Conservation (phyloP, 2,329 filamentous ascomycete genomes). For the Harringtonia lauricola region DNA sequence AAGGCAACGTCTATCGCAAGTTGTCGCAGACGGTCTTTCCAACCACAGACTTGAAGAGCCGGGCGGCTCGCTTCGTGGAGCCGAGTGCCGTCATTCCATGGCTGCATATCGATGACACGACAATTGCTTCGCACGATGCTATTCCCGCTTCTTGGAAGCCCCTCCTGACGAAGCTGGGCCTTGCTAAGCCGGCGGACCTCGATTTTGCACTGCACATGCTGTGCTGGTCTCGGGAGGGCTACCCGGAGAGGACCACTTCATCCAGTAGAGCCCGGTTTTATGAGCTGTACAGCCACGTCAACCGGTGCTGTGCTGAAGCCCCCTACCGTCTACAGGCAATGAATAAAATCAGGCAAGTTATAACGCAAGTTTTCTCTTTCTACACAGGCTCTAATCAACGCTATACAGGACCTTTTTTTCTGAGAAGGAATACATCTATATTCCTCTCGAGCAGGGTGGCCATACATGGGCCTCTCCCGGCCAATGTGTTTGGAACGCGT, state of each 20-base stretch:
- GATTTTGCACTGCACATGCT: constrained; percentile 12
- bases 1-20: not conserved
- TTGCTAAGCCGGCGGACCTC: constrained; percentile 1
- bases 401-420: not conserved
- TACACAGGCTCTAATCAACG: too few species aligned
- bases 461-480: not conserved
- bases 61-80: constrained; percentile 8
- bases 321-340: not conserved
- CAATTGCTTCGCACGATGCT: not conserved
- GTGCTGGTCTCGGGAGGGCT: constrained; percentile 1
- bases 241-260: not conserved
- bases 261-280: constrained; percentile 5
- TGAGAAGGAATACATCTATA: not conserved
- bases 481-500: constrained; percentile 8
- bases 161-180: not conserved
- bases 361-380: too few species aligned
- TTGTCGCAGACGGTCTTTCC: constrained; percentile 3
- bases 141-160: constrained; percentile 4
- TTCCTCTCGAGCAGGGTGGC: not conserved
- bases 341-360: not conserved
- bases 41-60: not conserved
- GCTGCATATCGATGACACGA: constrained; percentile 7
- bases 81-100: constrained; percentile 11
- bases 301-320: not conserved
- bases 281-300: constrained; percentile 11